Percentiles rank a stretch among this genome's conserved stretches.
These are phyloP conservation scores for Setaria viridis DNA, from an alignment of 202 grass and related monocot genomes.

Conservation along the genomic window DNA sequence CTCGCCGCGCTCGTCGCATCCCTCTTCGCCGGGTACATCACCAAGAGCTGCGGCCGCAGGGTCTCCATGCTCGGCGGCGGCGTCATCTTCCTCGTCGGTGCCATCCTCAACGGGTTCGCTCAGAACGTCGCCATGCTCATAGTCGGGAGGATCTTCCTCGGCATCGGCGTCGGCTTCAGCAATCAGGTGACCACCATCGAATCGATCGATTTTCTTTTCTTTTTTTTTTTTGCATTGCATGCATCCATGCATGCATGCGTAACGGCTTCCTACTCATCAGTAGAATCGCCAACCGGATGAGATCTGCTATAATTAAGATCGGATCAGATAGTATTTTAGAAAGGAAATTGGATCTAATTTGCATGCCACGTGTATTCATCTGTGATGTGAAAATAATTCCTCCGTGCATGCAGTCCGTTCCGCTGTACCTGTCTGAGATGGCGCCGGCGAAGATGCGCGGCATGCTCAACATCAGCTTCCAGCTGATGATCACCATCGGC, in stretches of 20 bases:
- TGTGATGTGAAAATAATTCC: not conserved
- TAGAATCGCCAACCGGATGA: not conserved
- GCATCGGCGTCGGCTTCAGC: slow-evolving; percentile 58
- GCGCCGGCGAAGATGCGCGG: slow-evolving; percentile 60
- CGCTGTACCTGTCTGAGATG: slow-evolving; percentile 70
- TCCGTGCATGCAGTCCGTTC: slow-evolving; percentile 44
- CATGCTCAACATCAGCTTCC: slow-evolving; percentile 79
- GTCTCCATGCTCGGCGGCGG: slow-evolving; percentile 64
- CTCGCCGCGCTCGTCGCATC: slow-evolving; percentile 64
- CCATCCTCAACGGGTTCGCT: slow-evolving; percentile 55
- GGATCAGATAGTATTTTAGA: not conserved
- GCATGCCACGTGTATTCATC: not conserved
- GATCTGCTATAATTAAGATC: not conserved
- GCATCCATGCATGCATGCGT: not conserved
- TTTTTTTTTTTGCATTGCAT: not conserved
- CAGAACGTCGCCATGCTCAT: slow-evolving; percentile 65
- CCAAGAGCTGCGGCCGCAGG: slow-evolving; percentile 47
- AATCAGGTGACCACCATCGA: slow-evolving; percentile 44
- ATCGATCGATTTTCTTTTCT: not conserved
- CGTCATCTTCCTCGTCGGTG: slow-evolving; percentile 48
- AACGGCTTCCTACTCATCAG: too few species aligned
- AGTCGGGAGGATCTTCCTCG: slow-evolving; percentile 58
- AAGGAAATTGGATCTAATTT: not conserved
- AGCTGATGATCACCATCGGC: slow-evolving; percentile 79
- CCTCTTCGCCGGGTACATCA: slow-evolving; percentile 55